Evolutionary conservation across 345 rosid species (phyloP).

Genomic region (Schrenkiella parvula): DNA sequence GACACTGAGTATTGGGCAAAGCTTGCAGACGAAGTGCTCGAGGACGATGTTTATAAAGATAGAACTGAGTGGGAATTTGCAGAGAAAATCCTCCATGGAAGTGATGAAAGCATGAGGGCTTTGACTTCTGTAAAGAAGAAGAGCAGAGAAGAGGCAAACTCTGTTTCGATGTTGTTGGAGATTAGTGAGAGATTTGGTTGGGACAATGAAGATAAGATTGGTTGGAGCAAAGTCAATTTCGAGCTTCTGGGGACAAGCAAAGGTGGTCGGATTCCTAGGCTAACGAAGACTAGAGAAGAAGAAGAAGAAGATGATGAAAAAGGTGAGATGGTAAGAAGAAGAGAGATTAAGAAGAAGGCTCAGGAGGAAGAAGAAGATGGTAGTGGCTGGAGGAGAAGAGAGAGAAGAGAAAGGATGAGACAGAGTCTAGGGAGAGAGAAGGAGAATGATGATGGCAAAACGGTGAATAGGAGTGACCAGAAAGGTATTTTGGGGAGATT

Average conservation of each 20-base stretch:
- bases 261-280: slow-evolving; percentile 76
- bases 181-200: slow-evolving; percentile 81
- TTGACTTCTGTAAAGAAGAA: background rate
- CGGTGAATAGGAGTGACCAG: slow-evolving; percentile 10
- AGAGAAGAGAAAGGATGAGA: slow-evolving; percentile 40
- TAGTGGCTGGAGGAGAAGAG: slow-evolving; percentile 24
- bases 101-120: slow-evolving; percentile 20
- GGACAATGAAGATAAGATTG: slow-evolving; percentile 67
- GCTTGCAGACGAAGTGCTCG: slow-evolving; percentile 67
- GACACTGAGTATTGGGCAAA: slow-evolving; percentile 66
- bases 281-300: background rate
- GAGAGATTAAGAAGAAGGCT: slow-evolving; percentile 19
- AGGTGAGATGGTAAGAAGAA: background rate
- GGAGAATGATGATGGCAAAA: slow-evolving; percentile 20
- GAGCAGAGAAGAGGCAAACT: slow-evolving; percentile 18
- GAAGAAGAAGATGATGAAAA: background rate
- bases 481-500: slow-evolving; percentile 35
- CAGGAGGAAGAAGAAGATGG: slow-evolving; percentile 22
- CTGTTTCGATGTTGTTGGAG: slow-evolving; percentile 57
- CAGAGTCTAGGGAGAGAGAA: slow-evolving; percentile 15
- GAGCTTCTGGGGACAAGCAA: slow-evolving; percentile 71
- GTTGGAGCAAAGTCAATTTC: slow-evolving; percentile 63
- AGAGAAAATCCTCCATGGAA: slow-evolving; percentile 48
- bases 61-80: slow-evolving; percentile 81
- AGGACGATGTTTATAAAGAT: slow-evolving; percentile 64